These are phyloP conservation scores for Aurinia saxatilis DNA, from an alignment of 345 rosid genomes.

Conservation along the genomic window DNA sequence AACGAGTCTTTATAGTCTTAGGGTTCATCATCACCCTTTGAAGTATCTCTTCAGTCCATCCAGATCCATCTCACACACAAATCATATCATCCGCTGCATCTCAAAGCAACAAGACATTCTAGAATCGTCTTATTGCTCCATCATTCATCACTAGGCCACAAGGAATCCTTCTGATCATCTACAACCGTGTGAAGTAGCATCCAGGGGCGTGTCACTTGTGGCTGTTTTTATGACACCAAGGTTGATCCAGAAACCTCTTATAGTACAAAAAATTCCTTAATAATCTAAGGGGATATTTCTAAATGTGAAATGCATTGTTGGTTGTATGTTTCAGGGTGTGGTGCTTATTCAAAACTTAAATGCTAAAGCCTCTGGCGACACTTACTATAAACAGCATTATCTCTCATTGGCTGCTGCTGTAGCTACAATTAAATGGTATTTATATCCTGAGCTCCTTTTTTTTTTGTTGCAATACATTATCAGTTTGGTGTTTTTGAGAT, in stretches of 20 bases:
- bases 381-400: constrained; percentile 92
- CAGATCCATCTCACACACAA: too few species aligned
- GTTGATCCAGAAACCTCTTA: constrained; percentile 29
- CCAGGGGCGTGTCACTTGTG: too few species aligned
- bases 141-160: too few species aligned
- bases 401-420: constrained; percentile 92
- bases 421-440: constrained; percentile 83
- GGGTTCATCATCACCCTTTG: too few species aligned
- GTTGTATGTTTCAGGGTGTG: constrained; percentile 59
- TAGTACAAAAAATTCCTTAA: constrained; percentile 8
- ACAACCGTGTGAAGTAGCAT: too few species aligned
- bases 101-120: too few species aligned
- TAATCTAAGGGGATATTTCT: constrained; percentile 6
- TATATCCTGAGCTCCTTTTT: background rate
- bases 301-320: constrained; percentile 22
- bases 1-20: too few species aligned
- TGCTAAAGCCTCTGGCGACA: constrained; percentile 86
- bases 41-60: too few species aligned
- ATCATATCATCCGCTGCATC: too few species aligned
- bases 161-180: too few species aligned
- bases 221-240: constrained; percentile 97
- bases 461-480: constrained; percentile 3
- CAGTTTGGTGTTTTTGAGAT: constrained; percentile 3
- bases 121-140: too few species aligned
- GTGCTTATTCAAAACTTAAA: constrained; percentile 70